Conservation (phyloP, 306 rosid species). For the Glycyrrhiza uralensis region DNA sequence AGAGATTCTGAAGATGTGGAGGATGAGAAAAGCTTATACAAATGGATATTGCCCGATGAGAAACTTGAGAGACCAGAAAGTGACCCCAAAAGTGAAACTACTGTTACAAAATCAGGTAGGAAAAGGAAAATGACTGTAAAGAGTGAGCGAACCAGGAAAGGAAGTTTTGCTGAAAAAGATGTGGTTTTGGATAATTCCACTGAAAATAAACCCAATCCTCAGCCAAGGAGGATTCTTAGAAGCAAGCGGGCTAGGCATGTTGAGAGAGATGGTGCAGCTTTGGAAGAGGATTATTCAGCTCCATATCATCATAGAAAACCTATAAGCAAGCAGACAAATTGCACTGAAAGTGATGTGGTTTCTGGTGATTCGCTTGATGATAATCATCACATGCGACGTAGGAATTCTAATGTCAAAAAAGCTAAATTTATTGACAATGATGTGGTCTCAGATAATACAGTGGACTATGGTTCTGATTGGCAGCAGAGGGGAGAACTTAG, state of each 20-base stretch:
- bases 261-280: slow-evolving; percentile 41
- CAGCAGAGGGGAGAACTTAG: slow-evolving; percentile 48
- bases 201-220: slow-evolving; percentile 34
- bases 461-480: slow-evolving; percentile 44
- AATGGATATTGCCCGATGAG: slow-evolving; percentile 50
- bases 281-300: slow-evolving; percentile 35
- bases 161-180: slow-evolving; percentile 36
- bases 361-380: slow-evolving; percentile 37
- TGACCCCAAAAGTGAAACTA: slow-evolving; percentile 36
- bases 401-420: slow-evolving; percentile 4
- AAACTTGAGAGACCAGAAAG: slow-evolving; percentile 53
- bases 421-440: slow-evolving; percentile 28
- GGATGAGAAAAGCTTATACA: slow-evolving; percentile 41
- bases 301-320: slow-evolving; percentile 22
- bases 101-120: slow-evolving; percentile 47
- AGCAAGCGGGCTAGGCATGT: slow-evolving; percentile 45
- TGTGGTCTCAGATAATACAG: slow-evolving; percentile 42
- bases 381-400: slow-evolving; percentile 20
- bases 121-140: slow-evolving; percentile 67
- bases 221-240: slow-evolving; percentile 33
- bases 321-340: slow-evolving; percentile 24
- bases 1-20: slow-evolving; percentile 59
- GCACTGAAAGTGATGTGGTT: slow-evolving; percentile 32
- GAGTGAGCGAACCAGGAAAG: slow-evolving; percentile 49
- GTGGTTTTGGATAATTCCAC: slow-evolving; percentile 35